Evolutionary conservation across 108 stramenopile species (phyloP).

Genomic region (Cyclostephanos invisitatus): DNA sequence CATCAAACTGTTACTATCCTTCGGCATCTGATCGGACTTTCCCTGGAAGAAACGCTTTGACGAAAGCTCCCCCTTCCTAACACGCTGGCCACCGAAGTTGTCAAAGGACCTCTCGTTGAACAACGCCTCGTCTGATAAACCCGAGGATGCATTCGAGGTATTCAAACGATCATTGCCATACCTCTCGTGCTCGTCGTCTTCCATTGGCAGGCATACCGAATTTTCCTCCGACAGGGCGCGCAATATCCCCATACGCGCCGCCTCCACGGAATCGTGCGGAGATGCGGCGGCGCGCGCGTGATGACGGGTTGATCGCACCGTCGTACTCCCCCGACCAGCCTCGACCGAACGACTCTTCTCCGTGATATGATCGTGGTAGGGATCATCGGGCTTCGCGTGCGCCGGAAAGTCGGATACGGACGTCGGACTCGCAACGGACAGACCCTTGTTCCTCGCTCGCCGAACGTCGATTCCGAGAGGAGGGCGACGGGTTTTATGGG

Average conservation of each 20-base stretch:
- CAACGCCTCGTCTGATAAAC: background rate
- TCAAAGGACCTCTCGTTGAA: background rate
- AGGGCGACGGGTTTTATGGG: background rate
- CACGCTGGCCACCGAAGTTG: background rate
- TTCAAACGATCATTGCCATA: background rate
- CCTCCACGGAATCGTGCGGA: conserved; percentile 24
- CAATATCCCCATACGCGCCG: conserved; percentile 35
- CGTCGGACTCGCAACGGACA: conserved; percentile 11
- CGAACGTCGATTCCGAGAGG: conserved; percentile 8
- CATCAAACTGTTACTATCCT: conserved; percentile 11
- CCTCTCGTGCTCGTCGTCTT: conserved; percentile 23
- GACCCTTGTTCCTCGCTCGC: background rate
- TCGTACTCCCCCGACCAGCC: background rate
- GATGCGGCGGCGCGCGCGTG: background rate
- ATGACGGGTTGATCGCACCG: background rate
- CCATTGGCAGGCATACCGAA: conserved; percentile 33
- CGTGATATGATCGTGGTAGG: conserved; percentile 1
- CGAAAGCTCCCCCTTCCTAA: background rate
- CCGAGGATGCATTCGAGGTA: background rate
- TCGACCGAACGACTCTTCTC: background rate
- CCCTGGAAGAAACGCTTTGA: conserved; percentile 4
- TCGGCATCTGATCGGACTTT: conserved; percentile 6
- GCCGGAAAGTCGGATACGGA: conserved; percentile 16
- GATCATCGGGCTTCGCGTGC: conserved; percentile 3
- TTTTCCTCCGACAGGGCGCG: conserved; percentile 40